Conservation (phyloP, 139 green algal species). For the Chlorella sorokiniana region DNA sequence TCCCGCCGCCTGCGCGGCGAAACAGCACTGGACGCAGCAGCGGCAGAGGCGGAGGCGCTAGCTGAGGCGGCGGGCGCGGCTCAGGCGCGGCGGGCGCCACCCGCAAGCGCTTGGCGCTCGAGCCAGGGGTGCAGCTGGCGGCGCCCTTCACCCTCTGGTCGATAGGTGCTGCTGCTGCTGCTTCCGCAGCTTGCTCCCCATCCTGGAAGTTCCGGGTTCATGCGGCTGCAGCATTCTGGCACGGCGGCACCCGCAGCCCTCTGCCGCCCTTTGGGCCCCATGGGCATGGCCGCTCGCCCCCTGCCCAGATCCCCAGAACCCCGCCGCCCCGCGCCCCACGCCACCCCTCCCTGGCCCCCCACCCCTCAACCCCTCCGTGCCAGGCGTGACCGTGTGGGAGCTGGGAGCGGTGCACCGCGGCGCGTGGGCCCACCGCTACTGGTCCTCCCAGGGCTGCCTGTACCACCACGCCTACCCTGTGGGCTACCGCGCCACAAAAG, state of each 20-base stretch:
- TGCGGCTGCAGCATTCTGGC: too few relatives aligned
- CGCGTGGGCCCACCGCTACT: conserved; percentile 51
- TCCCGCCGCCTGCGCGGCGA: conserved; percentile 21
- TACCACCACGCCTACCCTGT: conserved; percentile 64
- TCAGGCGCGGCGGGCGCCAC: neutral
- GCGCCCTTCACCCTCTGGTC: conserved; percentile 49
- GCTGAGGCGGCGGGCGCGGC: conserved; percentile 8
- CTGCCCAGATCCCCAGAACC: too few relatives aligned
- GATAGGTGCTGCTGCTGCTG: conserved; percentile 23
- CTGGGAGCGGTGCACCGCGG: conserved; percentile 49
- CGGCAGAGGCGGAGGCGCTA: neutral
- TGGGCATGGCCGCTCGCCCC: too few relatives aligned
- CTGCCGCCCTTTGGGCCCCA: too few relatives aligned
- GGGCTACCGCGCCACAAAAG: conserved; percentile 57
- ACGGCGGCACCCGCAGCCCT: too few relatives aligned
- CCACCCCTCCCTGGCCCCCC: neutral
- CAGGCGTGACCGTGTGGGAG: conserved; percentile 49
- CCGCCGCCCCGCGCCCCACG: neutral
- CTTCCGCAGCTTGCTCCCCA: neutral
- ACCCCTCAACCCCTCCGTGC: too few relatives aligned
- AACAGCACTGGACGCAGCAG: neutral
- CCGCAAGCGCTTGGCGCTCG: conserved; percentile 28
- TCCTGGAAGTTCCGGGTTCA: too few relatives aligned
- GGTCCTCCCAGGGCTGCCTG: conserved; percentile 53
- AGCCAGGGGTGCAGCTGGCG: neutral